A percentile compares a stretch with the other conserved stretches of the same genome.
These are phyloP conservation scores for Pseudogymnoascus sp. DNA, from an alignment of 2,329 filamentous ascomycete species.

Conservation along the genomic window DNA sequence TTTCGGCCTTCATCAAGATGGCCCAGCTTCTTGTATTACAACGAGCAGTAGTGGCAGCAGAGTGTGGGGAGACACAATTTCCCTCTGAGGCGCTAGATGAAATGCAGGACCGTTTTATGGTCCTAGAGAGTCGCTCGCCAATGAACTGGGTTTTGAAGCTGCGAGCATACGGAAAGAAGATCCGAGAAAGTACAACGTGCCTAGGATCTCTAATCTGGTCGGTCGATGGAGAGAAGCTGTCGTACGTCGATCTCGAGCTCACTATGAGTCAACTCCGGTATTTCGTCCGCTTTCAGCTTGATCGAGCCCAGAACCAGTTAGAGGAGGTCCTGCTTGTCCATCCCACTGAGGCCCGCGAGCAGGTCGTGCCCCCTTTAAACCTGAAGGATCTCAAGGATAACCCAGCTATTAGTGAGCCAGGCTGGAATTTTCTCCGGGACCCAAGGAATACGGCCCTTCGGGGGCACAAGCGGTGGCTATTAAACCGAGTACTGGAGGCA, in stretches of 20 bases:
- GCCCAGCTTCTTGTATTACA: slow-evolving; percentile 1
- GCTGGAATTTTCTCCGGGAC: neutral
- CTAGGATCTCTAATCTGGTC: slow-evolving; percentile 13
- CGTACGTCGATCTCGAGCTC: slow-evolving; percentile 14
- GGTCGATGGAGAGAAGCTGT: slow-evolving; percentile 12
- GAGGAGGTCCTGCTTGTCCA: slow-evolving; percentile 10
- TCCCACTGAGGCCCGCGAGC: neutral
- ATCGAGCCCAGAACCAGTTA: slow-evolving; percentile 9
- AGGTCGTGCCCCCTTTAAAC: slow-evolving; percentile 41
- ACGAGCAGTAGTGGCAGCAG: slow-evolving; percentile 11
- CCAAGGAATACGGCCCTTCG: neutral
- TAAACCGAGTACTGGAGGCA: neutral
- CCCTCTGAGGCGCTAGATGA: slow-evolving; percentile 10
- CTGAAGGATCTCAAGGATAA: slow-evolving; percentile 9
- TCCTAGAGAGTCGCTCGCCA: slow-evolving; percentile 10
- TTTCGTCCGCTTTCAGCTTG: slow-evolving; percentile 9
- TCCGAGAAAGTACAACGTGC: slow-evolving; percentile 11
- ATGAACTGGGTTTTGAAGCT: slow-evolving; percentile 16
- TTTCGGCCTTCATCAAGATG: slow-evolving; percentile 13
- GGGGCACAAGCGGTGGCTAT: neutral
- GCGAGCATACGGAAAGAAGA: slow-evolving; percentile 11
- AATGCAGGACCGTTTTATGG: slow-evolving; percentile 17
- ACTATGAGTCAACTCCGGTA: slow-evolving; percentile 8
- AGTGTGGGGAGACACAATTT: slow-evolving; percentile 8
- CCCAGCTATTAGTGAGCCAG: slow-evolving; percentile 32